Percentiles rank a stretch among this genome's conserved stretches.
phyloP scores from a whole-genome alignment of 75 land plant species.

The Azolla pinnata region DNA sequence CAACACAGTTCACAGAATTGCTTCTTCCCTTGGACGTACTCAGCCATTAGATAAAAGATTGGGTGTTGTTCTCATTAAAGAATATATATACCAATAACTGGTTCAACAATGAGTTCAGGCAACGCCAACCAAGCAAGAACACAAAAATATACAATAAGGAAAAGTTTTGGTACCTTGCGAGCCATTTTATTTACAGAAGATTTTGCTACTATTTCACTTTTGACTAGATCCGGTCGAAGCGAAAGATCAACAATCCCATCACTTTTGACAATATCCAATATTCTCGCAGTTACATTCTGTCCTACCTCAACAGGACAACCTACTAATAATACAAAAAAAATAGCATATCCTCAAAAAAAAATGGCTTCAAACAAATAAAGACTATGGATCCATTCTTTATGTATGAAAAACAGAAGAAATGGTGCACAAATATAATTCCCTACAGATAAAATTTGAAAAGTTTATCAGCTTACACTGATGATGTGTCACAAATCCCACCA shows the following conservation, averaged over 20 bases:
- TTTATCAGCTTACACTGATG: slow-evolving; percentile 51
- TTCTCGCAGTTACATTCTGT: slow-evolving; percentile 43
- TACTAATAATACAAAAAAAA: too few species aligned
- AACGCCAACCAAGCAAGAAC: neutral
- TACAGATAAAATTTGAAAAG: neutral
- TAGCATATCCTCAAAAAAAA: too few species aligned
- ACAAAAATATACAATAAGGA: neutral
- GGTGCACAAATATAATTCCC: neutral
- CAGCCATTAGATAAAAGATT: too few species aligned
- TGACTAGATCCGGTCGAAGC: slow-evolving; percentile 46
- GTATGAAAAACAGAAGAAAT: neutral
- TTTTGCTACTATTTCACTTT: neutral
- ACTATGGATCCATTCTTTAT: neutral
- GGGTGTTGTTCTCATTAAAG: too few species aligned
- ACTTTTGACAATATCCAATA: slow-evolving; percentile 68
- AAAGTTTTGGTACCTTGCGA: neutral
- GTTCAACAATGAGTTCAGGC: too few species aligned
- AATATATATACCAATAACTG: too few species aligned
- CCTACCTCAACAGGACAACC: slow-evolving; percentile 53
- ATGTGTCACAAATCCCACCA: slow-evolving; percentile 72
- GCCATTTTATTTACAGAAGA: neutral
- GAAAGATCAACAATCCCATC: slow-evolving; percentile 79
- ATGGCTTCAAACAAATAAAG: too few species aligned
- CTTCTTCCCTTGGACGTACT: too few species aligned
- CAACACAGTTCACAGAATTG: too few species aligned